Evolutionary conservation across 1,139 yeast genomes (phyloP), one percentile per base, ranked within the genome.

Genomic region (Lodderomyces parapsilosis): DNA sequence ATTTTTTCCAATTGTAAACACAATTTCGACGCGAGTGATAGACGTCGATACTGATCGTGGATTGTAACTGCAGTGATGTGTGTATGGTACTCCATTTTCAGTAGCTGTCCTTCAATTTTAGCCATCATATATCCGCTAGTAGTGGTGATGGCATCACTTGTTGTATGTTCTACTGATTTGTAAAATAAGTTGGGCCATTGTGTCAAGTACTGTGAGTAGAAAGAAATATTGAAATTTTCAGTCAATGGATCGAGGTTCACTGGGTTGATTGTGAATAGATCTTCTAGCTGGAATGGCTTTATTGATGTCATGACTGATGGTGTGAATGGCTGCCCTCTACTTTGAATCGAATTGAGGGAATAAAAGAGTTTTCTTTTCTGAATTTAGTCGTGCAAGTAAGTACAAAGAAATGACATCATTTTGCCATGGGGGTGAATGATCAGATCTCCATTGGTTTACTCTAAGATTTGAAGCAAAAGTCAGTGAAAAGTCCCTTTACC

Each of bases 51-150:
- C 43, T 81, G 83, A 20, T 87, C 83, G 48, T 86, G 86, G 0
- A 94, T 86, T 0, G 99, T 90, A 2, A 94, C 96, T 0, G 99
- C 99, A 0, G 98, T 90, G 45, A 94, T 90, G 62, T 94, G 99
- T 0, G 96, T 81, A 58, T 94, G 99, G 96, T 97, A 93, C 51
- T 90, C 95, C 43, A 76, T 79, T 14, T 76, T 80, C 18, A 71
- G 67, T 33, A 71, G 49, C 43, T 65, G 56, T 1, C 99, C 99
- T 62, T 94, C 99, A 2, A 96, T 84, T 63, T 94, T 94, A n/a
- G 95, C 99, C 80, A 94, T 83, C 95, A 94, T 83, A 56, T 86
- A 86, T 0, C 93, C 94, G 38, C 84, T 79, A 17, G 78, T 71
- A 38, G n/a, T n/a, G n/a, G n/a, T n/a, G n/a, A n/a, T n/a, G n/a